Percentiles rank a stretch among this genome's conserved stretches.
These are phyloP conservation scores for Pseudogymnoascus sp. DNA, from an alignment of 2,329 filamentous ascomycete genomes.

Conservation along the genomic window DNA sequence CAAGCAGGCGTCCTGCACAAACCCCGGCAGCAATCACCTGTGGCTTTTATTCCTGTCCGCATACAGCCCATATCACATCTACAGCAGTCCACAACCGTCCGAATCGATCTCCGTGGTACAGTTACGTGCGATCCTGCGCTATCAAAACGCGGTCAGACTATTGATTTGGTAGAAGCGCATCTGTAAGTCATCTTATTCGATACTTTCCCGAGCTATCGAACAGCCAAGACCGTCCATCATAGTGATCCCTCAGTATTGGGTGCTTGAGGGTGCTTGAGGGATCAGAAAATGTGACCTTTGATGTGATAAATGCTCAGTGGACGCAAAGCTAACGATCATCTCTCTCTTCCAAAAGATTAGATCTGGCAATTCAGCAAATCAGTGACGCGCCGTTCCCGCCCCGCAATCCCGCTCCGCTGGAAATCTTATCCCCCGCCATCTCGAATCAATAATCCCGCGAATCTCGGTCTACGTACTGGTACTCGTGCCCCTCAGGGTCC, in stretches of 20 bases:
- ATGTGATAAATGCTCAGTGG: neutral
- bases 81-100: neutral
- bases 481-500: slow-evolving; percentile 4
- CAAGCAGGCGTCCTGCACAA: neutral
- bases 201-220: neutral
- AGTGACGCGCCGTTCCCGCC: neutral
- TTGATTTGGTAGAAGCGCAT: slow-evolving; percentile 1
- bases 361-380: slow-evolving; percentile 6
- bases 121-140: neutral
- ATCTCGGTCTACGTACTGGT: neutral
- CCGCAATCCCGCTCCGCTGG: slow-evolving; percentile 5
- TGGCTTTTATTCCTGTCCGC: neutral
- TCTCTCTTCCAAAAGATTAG: slow-evolving; percentile 1
- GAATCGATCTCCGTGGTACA: neutral
- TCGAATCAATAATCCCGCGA: neutral
- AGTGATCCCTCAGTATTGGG: neutral
- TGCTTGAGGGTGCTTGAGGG: neutral
- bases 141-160: neutral
- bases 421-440: neutral
- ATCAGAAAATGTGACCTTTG: neutral
- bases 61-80: neutral
- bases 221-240: neutral
- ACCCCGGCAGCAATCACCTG: neutral
- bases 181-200: slow-evolving; percentile 4
- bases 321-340: neutral